phyloP scores from a whole-genome alignment of 2,329 filamentous ascomycete species.

The Exophiala calicioides region DNA sequence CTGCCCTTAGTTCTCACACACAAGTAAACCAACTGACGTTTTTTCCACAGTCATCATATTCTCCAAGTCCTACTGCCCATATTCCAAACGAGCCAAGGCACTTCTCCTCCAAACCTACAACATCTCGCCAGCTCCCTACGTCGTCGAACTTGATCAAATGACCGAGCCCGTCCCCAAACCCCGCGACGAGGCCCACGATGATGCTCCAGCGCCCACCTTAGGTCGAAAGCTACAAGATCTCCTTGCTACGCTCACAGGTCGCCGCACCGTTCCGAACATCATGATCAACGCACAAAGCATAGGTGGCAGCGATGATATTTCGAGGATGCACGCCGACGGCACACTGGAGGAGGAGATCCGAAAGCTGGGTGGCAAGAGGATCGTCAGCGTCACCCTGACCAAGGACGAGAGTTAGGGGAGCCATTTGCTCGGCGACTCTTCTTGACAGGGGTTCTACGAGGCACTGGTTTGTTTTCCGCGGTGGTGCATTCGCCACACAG shows the following conservation, averaged over 20 bases:
- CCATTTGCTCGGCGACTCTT: too few relatives aligned
- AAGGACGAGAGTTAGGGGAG: constrained; percentile 9
- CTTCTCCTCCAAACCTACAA: constrained; percentile 81
- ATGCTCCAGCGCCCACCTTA: constrained; percentile 49
- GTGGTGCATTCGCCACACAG: too few relatives aligned
- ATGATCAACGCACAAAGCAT: constrained; percentile 85
- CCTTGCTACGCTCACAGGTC: constrained; percentile 71
- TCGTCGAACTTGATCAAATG: constrained; percentile 88
- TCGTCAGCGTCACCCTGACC: constrained; percentile 37
- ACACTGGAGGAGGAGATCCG: constrained; percentile 69
- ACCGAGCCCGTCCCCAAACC: constrained; percentile 25
- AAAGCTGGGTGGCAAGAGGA: constrained; percentile 69
- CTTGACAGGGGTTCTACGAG: too few relatives aligned
- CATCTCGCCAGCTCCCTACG: constrained; percentile 77
- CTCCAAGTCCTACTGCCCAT: constrained; percentile 90
- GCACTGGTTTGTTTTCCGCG: too few relatives aligned
- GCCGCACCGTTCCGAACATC: constrained; percentile 87
- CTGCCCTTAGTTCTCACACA: constrained; percentile 1
- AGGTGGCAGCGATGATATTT: constrained; percentile 85
- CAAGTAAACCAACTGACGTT: constrained; percentile 3
- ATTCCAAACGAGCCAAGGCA: constrained; percentile 79
- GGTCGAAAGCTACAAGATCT: constrained; percentile 71
- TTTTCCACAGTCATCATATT: constrained; percentile 78
- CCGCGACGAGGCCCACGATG: constrained; percentile 17
- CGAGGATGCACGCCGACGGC: constrained; percentile 66